Evolutionary conservation across 2,329 filamentous ascomycete species (phyloP), one percentile per base, ranked within the genome.

Genomic region (Fusarium sp.): DNA sequence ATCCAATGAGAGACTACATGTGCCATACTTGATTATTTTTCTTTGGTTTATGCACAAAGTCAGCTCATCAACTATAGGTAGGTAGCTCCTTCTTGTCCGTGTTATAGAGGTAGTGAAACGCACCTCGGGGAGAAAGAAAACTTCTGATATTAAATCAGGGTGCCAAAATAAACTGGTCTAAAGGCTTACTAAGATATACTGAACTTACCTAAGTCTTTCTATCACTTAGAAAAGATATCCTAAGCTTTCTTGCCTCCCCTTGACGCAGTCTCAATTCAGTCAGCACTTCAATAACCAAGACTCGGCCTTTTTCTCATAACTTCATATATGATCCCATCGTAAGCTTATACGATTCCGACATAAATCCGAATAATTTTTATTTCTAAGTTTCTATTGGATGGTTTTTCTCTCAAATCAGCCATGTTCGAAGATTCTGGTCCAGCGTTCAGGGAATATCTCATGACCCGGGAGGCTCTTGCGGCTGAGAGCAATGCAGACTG

Each of bases 371-470:
- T 23, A 42, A 23, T 15, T 42, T n/a, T 5, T 13, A n/a, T n/a
- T n/a, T 23, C n/a, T 7, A 42, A 42, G 9, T 42, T 15, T n/a
- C 5, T 42, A 23, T 23, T 33, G 13, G 13, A 33, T 33, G 35
- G 16, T 19, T 37, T 19, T 37, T 37, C 10, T 37, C 18, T 37
- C 18, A 13, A 35, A 9, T 15, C 60, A 67, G 52, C 56, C 54
- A 83, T 82, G 80, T 83, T 80, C 61, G 81, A 83, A 32, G 66
- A 71, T 23, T 76, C 78, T 13, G 83, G 82, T 23, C 82, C 83
- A 50, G 79, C 82, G 67, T 84, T 81, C 59, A 79, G 70, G 65
- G 82, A 85, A 80, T 82, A 81, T 77, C 77, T 78, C n/a, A 50
- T 82, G 38, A 71, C 79, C 30, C 78, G 80, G 25, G 76, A 74